Evolutionary conservation across 176 grass and related monocot species (phyloP), one percentile per base, ranked within the genome.

Genomic region (Elymus sibiricus): DNA sequence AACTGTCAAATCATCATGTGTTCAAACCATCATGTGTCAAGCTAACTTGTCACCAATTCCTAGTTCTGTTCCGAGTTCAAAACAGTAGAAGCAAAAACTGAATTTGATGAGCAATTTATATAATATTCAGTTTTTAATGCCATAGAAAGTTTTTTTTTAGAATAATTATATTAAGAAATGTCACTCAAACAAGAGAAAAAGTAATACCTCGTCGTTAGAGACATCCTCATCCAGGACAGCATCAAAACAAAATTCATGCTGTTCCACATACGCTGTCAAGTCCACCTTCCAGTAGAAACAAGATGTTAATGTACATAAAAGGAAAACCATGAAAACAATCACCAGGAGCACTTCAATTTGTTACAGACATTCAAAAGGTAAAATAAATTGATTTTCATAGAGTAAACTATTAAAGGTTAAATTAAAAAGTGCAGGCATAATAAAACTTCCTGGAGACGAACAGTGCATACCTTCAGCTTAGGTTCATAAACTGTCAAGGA

Each of bases 211-310:
- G 71, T 99, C 97, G 88, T 99, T 99, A 9, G 90, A 83, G 80
- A 96, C 97, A 78, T 94, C 56, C 81, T 99, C 97, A 60, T 94
- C 94, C 44, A 99, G 87, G 80, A 99, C 97, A 85, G 97, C 97
- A 64, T 99, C 97, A 42, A 99, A 99, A 88, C 85, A 99, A 72
- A 99, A 99, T 73, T 96, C 97, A 86, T 99, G 94, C 43, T 93
- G 84, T 80, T 99, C 97, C 73, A 96, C 94, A 53, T 99, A 99
- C 67, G 97, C 97, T 81, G 97, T 99, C 87, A 99, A 87, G 73
- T 99, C 97, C 37, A 99, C 97, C 97, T 99, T 90, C 75, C 65
- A 88, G 66, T 69, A 12, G 78, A 91, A 46, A 78, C 11, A 89
- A 89, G 19, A 79, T 75, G 76, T 91, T 84, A 88, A 79, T 46